A percentile compares a stretch with the other conserved stretches of the same genome.
These are phyloP conservation scores for Solanum chilense DNA, from an alignment of 257 asterid genomes.

Conservation along the genomic window DNA sequence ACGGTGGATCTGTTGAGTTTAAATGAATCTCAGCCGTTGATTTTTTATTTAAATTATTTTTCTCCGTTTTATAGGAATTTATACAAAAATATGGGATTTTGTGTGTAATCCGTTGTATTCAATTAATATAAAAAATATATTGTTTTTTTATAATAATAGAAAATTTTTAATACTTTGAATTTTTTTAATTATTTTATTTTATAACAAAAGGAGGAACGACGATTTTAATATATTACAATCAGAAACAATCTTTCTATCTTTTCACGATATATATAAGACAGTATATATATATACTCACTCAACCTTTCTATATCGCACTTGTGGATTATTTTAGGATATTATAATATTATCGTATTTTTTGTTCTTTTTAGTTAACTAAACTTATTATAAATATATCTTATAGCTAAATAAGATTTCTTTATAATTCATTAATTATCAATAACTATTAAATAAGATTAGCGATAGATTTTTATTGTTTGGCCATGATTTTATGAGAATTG, in stretches of 20 bases:
- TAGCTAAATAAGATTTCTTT: background rate
- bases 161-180: background rate
- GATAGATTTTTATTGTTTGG: background rate
- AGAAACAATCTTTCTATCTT: accelerated
- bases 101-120: conserved; percentile 35
- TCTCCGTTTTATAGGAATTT: conserved; percentile 3
- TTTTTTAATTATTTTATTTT: background rate
- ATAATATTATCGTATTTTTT: no score
- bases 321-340: background rate
- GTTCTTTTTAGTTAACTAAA: background rate
- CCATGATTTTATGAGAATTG: background rate
- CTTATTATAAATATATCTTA: background rate
- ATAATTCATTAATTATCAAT: background rate
- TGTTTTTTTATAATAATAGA: background rate
- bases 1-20: conserved; percentile 2
- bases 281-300: background rate
- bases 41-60: conserved; percentile 10
- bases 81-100: conserved; percentile 15
- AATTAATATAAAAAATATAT: background rate
- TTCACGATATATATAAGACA: accelerated
- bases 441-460: background rate
- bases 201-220: background rate
- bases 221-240: background rate
- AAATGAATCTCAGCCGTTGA: conserved; percentile 14
- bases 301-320: accelerated